These are phyloP conservation scores for Pisolithus orientalis DNA, from an alignment of 768 basidiomycete species.

Conservation along the genomic window DNA sequence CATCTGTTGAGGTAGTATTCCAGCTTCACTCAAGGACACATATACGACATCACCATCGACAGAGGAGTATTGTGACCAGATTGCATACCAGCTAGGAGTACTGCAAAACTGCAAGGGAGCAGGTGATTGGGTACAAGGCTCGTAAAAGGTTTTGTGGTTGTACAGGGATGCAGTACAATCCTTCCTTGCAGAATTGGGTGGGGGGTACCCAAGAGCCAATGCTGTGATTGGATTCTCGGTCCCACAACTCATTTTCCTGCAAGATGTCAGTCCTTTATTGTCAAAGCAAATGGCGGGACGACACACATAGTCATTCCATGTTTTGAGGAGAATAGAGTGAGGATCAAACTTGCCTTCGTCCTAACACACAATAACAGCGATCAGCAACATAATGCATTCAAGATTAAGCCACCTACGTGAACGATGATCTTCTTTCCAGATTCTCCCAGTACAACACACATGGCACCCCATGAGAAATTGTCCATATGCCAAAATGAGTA, in stretches of 20 bases:
- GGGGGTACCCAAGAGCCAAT: constrained; percentile 92
- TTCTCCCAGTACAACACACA: constrained; percentile 90
- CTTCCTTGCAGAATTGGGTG: constrained; percentile 59
- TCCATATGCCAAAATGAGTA: constrained; percentile 99
- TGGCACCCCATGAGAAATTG: constrained; percentile 94
- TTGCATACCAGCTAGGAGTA: constrained; percentile 58
- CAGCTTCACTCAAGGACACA: constrained; percentile 28
- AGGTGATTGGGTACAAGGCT: constrained; percentile 67
- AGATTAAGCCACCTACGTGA: constrained; percentile 53
- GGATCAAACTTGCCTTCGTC: constrained; percentile 99
- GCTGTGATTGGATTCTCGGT: constrained; percentile 93
- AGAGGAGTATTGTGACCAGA: constrained; percentile 73
- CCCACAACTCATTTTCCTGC: constrained; percentile 94
- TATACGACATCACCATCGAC: constrained; percentile 28
- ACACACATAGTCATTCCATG: constrained; percentile 91
- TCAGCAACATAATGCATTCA: neutral
- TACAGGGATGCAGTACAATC: constrained; percentile 71
- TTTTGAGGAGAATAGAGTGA: constrained; percentile 86
- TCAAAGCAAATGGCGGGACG: neutral
- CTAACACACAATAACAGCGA: constrained; percentile 30
- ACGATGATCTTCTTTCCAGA: constrained; percentile 93
- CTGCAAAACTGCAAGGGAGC: constrained; percentile 63
- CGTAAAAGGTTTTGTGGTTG: constrained; percentile 84
- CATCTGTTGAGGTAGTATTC: constrained; percentile 50
- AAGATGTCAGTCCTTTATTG: constrained; percentile 1